Base-by-base conservation (phyloP, 2,329 filamentous ascomycete genomes). In the Dactylellina haptotyla region DNA sequence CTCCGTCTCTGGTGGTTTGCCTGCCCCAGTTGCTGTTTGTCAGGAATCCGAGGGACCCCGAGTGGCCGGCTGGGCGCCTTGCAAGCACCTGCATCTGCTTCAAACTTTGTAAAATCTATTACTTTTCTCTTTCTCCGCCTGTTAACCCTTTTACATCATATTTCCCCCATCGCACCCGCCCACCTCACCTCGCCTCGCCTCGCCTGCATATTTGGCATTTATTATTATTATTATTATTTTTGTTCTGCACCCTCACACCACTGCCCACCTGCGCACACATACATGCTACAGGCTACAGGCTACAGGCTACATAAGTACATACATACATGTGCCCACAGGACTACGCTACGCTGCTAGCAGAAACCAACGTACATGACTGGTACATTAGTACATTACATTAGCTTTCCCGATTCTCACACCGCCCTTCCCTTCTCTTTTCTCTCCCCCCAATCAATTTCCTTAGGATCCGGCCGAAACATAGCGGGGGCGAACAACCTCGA, bases 141-240 rank as follows among this genome's bases (percentile, higher is more conserved):
- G 57, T 59, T 54, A 54, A 72, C 67, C 67, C 59, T 72, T 65
- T 72, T 71, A 59, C 66, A 71, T 71, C 66, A 64, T n/a, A n/a
- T n/a, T 71, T 71, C 51, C 56, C 54, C 32, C 65, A 62, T 70
- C 65, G 41, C 57, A 37, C 48, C 39, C 18, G 32, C 37, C 26
- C 30, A 46, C 9, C 14, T 23, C 43, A 23, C 16, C 14, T 14
- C 5, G 20, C 9, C 45, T 5, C 45, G 10, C 41, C 8, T 20
- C 41, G 12, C 37, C 4, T 16, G 18, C 37, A 41, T 16, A 41
- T 16, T 14, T 14, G 10, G 18, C 37, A 41, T 16, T 8, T 14
- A 4, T 41, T 34, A 34, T 34, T 34, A 34, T 41, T 41, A 9
- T 41, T 20, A 12, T 30, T 54, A 3, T 18, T 37, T 6, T 18